Evolutionary conservation across 257 asterid genomes (phyloP).

Genomic region (Nicotiana sylvestris): DNA sequence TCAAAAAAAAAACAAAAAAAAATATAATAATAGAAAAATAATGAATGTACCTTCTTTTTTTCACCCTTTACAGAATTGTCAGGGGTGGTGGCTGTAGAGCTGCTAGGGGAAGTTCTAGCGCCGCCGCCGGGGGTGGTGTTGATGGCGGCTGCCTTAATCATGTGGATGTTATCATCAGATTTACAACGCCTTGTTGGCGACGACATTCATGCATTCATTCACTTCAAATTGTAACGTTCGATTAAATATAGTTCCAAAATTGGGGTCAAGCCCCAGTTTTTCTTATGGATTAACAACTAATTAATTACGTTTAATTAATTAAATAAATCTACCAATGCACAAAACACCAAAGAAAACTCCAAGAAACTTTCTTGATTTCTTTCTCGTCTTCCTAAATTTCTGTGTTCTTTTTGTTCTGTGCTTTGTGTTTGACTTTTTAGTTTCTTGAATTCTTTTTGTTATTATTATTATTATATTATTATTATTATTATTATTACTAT

Average conservation of each 20-base stretch:
- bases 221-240: not conserved
- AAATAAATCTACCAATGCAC: not conserved
- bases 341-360: not conserved
- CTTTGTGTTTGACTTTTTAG: conserved; percentile 17
- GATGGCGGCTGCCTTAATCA: conserved; percentile 36
- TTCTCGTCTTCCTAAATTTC: conserved; percentile 43
- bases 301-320: not conserved
- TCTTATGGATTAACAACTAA: not conserved
- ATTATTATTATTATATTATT: not conserved
- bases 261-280: not conserved
- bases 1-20: not conserved
- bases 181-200: conserved; percentile 24
- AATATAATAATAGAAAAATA: not conserved
- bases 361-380: conserved; percentile 19
- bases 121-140: conserved; percentile 29
- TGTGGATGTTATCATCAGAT: conserved; percentile 24
- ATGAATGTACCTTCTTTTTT: conserved; percentile 43
- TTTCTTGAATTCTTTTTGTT: not conserved
- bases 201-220: conserved; percentile 34
- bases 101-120: conserved; percentile 21
- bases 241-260: not conserved
- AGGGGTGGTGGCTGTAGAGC: conserved; percentile 24
- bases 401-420: conserved; percentile 23
- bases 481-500: not conserved
- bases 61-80: conserved; percentile 45